Percentiles rank a stretch among this genome's conserved stretches.
phyloP scores from a whole-genome alignment of 345 rosid genomes.

The Cardiospermum halicacabum region DNA sequence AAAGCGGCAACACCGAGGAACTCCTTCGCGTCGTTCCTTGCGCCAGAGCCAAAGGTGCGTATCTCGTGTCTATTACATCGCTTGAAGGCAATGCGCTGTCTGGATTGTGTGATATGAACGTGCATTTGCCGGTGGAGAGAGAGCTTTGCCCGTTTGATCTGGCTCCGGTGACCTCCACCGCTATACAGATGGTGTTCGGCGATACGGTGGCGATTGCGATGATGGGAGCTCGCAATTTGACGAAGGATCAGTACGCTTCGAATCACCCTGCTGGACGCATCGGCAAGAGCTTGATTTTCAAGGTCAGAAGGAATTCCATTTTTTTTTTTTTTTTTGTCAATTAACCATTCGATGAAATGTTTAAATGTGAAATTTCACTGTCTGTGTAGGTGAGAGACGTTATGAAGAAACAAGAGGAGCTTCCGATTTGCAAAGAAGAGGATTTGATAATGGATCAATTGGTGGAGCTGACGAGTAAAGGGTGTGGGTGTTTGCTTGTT shows the following conservation, averaged over 20 bases:
- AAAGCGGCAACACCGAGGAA: conserved; percentile 89
- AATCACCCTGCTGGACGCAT: conserved; percentile 98
- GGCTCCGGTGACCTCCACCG: conserved; percentile 96
- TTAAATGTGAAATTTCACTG: neutral
- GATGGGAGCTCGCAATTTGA: conserved; percentile 82
- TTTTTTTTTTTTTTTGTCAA: neutral
- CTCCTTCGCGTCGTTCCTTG: conserved; percentile 87
- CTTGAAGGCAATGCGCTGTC: conserved; percentile 65
- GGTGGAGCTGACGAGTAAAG: conserved; percentile 87
- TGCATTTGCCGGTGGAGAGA: conserved; percentile 78
- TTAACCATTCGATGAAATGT: no score
- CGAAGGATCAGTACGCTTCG: conserved; percentile 77
- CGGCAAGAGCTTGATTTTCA: conserved; percentile 87
- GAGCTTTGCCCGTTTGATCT: conserved; percentile 92
- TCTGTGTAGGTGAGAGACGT: conserved; percentile 68
- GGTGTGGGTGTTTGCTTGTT: conserved; percentile 93
- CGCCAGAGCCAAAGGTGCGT: conserved; percentile 69
- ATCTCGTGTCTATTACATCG: conserved; percentile 75
- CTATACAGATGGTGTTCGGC: conserved; percentile 98
- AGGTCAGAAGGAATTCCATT: conserved; percentile 30
- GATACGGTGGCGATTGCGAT: conserved; percentile 96
- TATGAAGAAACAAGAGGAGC: conserved; percentile 88
- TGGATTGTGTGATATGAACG: conserved; percentile 65
- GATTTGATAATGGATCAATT: conserved; percentile 93
- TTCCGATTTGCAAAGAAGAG: conserved; percentile 83